Conservation (phyloP, 2,329 filamentous ascomycete species). For the Endothia cerciana region DNA sequence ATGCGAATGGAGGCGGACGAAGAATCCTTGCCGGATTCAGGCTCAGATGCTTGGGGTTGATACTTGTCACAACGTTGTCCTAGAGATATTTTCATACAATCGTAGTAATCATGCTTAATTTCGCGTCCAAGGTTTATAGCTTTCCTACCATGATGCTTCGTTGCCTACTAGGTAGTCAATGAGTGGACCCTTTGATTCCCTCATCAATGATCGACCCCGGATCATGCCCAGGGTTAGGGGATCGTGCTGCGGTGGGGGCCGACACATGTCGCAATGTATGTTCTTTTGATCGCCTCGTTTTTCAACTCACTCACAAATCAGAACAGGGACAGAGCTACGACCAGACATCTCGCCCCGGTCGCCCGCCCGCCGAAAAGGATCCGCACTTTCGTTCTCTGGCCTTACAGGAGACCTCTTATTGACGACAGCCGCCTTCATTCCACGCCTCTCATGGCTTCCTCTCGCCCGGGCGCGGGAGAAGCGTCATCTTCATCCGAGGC, state of each 20-base stretch:
- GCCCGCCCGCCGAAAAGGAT: not conserved
- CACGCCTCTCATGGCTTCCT: slow-evolving; percentile 7
- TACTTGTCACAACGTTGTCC: not conserved
- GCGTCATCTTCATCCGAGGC: slow-evolving; percentile 26
- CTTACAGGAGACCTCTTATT: not conserved
- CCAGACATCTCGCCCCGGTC: not conserved
- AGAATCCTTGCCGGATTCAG: not conserved
- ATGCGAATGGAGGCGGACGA: slow-evolving; percentile 3
- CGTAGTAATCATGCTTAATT: too few species aligned
- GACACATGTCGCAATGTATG: not conserved
- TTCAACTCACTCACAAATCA: not conserved
- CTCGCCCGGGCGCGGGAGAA: slow-evolving; percentile 5
- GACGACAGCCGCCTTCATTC: not conserved
- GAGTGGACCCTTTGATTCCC: too few species aligned
- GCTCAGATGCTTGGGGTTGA: not conserved
- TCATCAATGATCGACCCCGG: not conserved
- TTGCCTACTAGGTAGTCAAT: too few species aligned
- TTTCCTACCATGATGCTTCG: not conserved
- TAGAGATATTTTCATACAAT: not conserved
- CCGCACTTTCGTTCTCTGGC: not conserved
- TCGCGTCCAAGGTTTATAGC: not conserved
- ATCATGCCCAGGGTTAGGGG: not conserved
- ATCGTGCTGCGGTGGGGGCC: not conserved
- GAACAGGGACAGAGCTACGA: not conserved
- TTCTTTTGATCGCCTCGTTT: not conserved